Evolutionary conservation across 2,329 filamentous ascomycete species (phyloP), one percentile per base, ranked within the genome.

Genomic region (Hypoxylon sp.): DNA sequence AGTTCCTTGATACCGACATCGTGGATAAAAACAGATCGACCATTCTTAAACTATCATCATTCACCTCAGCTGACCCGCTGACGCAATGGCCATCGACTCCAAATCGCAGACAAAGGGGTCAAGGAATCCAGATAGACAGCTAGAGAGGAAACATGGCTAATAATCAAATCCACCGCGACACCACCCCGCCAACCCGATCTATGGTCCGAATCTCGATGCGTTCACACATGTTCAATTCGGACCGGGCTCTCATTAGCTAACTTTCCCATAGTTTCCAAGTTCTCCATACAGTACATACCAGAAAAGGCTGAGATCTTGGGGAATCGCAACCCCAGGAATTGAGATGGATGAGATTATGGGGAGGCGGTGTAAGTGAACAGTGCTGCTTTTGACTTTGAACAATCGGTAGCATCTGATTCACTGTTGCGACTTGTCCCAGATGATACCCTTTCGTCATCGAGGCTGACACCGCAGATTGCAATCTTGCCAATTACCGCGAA

Each of bases 51-150:
- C 51, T 61, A 55, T 61, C 43, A 52, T 61, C 32, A 9, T 47
- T 41, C 29, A 53, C 41, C 25, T n/a, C 59, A 59, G 54, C 51
- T 63, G 63, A 68, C 66, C 59, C 59, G 63, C 66, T 68, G 66
- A 68, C 66, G 66, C 66, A 68, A 68, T 66, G 29, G 29, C 37
- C 47, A n/a, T 47, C 4, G 16, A 21, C 30, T 34, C 59, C 34
- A 50, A 25, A 52, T 11, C 48, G 25, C 16, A 6, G n/a, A 37
- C 52, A 52, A 50, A 58, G 32, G 11, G 14, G 30, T 37, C 25
- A 39, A 54, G 47, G 21, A 50, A 62, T 51, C 54, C 21, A 48
- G 39, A 5, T 19, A 41, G 21, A 30, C 25, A 41, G 43, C 25
- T 47, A 23, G 41, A 16, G 45, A 34, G 32, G 23, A 39, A 47